Conservation (phyloP, 2,329 filamentous ascomycete genomes). For the Ilyonectria destructans region DNA sequence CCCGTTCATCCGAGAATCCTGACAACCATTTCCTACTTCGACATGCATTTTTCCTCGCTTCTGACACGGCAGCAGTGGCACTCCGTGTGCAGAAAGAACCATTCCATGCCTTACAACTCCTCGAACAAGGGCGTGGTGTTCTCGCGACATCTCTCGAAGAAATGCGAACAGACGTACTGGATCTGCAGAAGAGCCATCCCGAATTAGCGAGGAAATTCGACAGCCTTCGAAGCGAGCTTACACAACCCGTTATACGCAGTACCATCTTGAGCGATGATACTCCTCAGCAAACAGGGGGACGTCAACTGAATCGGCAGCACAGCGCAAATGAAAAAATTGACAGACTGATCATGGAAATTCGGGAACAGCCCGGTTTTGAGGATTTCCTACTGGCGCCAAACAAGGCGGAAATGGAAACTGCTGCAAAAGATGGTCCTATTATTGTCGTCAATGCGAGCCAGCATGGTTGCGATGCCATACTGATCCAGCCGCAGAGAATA, state of each 20-base stretch:
- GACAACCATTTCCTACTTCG: conserved; percentile 10
- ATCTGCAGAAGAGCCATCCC: conserved; percentile 4
- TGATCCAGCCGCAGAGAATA: neutral
- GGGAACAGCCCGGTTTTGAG: neutral
- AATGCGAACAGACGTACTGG: conserved; percentile 5
- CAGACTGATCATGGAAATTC: neutral
- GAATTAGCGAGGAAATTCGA: conserved; percentile 2
- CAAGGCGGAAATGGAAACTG: neutral
- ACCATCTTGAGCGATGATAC: neutral
- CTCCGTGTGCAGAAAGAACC: neutral
- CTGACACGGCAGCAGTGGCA: conserved; percentile 17
- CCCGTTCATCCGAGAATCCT: neutral
- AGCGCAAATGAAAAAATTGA: neutral
- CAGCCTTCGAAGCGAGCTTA: neutral
- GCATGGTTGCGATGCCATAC: neutral
- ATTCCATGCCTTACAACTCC: conserved; percentile 4
- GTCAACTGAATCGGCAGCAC: neutral
- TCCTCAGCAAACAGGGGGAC: neutral
- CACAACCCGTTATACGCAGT: neutral
- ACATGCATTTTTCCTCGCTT: neutral
- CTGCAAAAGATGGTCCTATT: neutral
- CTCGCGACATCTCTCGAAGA: conserved; percentile 19
- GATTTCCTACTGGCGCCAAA: neutral
- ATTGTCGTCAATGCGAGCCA: neutral
- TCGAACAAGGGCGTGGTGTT: conserved; percentile 26